Conservation (phyloP, 2,329 filamentous ascomycete genomes). For the Talaromyces sp. region DNA sequence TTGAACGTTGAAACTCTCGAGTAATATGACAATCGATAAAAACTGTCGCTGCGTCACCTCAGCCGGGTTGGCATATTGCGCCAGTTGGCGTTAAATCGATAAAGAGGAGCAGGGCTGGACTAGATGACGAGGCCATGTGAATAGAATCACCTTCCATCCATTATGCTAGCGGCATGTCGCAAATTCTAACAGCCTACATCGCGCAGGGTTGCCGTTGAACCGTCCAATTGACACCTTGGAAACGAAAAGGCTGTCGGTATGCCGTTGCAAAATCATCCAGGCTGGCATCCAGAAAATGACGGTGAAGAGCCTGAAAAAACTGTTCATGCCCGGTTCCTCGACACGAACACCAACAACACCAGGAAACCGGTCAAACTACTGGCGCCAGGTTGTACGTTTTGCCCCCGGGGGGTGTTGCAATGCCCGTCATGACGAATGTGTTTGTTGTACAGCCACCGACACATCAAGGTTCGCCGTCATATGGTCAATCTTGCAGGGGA, state of each 20-base stretch:
- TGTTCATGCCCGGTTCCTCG: neutral
- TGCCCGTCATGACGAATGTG: neutral
- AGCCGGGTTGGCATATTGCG: neutral
- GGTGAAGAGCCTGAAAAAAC: neutral
- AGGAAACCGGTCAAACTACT: neutral
- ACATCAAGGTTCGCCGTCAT: neutral
- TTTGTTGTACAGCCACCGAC: neutral
- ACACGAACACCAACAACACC: neutral
- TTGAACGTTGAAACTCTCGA: neutral
- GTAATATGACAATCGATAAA: neutral
- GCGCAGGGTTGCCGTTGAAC: neutral
- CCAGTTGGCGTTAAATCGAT: neutral
- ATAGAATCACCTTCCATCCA: neutral
- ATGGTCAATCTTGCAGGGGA: neutral
- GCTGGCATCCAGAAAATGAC: neutral
- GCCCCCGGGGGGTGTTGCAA: neutral
- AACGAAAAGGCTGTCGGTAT: neutral
- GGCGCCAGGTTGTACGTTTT: neutral
- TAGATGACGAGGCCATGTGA: neutral
- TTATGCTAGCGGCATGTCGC: neutral
- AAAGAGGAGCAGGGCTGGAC: neutral
- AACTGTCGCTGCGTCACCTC: neutral
- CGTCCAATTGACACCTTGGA: neutral
- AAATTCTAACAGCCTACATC: neutral
- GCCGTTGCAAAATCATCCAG: neutral